phyloP scores from a whole-genome alignment of 2,329 filamentous ascomycete genomes.

The Ceratocystis eucalypticola region DNA sequence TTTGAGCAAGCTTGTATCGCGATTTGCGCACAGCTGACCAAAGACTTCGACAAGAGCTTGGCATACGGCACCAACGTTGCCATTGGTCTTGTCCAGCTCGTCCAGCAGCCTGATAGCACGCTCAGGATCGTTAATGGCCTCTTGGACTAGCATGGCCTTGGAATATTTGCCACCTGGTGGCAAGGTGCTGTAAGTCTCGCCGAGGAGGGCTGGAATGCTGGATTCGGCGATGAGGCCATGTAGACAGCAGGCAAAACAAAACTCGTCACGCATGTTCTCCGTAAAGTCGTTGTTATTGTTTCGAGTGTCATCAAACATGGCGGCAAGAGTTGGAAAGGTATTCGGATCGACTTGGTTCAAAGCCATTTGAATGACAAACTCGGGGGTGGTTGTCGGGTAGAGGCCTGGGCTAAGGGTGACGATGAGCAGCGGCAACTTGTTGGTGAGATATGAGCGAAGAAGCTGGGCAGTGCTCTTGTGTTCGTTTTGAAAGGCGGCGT shows the following conservation, averaged over 20 bases:
- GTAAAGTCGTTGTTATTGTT: constrained; percentile 39
- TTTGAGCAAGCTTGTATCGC: constrained; percentile 71
- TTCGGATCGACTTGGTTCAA: constrained; percentile 70
- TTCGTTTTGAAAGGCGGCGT: constrained; percentile 59
- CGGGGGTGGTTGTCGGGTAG: constrained; percentile 61
- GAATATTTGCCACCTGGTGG: constrained; percentile 60
- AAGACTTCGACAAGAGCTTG: constrained; percentile 63
- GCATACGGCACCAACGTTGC: constrained; percentile 76
- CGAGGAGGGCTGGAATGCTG: constrained; percentile 66
- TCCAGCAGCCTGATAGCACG: constrained; percentile 62
- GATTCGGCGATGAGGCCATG: constrained; percentile 70
- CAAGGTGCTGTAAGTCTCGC: constrained; percentile 68
- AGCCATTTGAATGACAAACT: constrained; percentile 58
- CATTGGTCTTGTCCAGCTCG: constrained; percentile 79
- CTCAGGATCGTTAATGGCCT: constrained; percentile 64
- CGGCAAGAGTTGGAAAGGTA: constrained; percentile 49
- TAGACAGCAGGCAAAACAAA: constrained; percentile 79
- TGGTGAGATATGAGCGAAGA: constrained; percentile 74
- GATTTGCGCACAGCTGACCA: constrained; percentile 52
- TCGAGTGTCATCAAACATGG: constrained; percentile 47
- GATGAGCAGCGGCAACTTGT: constrained; percentile 45
- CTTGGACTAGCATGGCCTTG: constrained; percentile 64
- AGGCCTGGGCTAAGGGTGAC: constrained; percentile 45
- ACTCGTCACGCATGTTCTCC: constrained; percentile 52
- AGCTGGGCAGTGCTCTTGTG: constrained; percentile 50